These are phyloP conservation scores for Phytophthora uliginosa DNA, from an alignment of 352 stramenopile genomes.

Conservation along the genomic window DNA sequence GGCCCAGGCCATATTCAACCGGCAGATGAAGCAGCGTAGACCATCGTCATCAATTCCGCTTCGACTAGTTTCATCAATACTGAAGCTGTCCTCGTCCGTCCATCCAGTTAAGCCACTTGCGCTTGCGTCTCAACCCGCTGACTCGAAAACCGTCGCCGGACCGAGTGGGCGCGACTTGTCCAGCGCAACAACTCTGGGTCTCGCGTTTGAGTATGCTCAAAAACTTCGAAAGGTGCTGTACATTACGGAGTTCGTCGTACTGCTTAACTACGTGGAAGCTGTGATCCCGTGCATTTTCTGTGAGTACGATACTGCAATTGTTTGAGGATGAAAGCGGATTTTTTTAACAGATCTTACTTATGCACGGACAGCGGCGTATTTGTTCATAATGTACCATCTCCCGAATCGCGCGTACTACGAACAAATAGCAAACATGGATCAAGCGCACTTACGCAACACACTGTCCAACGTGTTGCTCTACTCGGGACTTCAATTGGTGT, in stretches of 20 bases:
- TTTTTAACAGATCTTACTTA: neutral
- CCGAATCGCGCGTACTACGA: conserved; percentile 5
- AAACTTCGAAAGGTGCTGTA: conserved; percentile 8
- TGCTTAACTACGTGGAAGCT: conserved; percentile 7
- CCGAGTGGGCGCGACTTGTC: neutral
- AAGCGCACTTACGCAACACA: neutral
- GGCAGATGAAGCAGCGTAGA: conserved; percentile 1
- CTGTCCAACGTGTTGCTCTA: conserved; percentile 10
- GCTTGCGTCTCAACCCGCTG: too few relatives aligned
- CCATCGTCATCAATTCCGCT: neutral
- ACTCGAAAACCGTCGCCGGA: neutral
- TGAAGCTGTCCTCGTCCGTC: neutral
- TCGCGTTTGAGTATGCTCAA: conserved; percentile 1
- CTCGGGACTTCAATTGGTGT: neutral
- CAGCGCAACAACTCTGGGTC: neutral
- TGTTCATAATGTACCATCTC: conserved; percentile 12
- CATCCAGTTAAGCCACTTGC: neutral
- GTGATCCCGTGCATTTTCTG: conserved; percentile 7
- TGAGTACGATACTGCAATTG: neutral
- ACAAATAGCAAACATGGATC: conserved; percentile 10
- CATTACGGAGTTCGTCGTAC: conserved; percentile 10
- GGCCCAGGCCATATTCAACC: neutral
- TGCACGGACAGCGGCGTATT: conserved; percentile 5
- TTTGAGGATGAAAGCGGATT: neutral
- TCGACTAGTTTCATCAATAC: neutral